Base-by-base conservation (phyloP, 2,329 filamentous ascomycete genomes). In the Aspergillus brasiliensis region DNA sequence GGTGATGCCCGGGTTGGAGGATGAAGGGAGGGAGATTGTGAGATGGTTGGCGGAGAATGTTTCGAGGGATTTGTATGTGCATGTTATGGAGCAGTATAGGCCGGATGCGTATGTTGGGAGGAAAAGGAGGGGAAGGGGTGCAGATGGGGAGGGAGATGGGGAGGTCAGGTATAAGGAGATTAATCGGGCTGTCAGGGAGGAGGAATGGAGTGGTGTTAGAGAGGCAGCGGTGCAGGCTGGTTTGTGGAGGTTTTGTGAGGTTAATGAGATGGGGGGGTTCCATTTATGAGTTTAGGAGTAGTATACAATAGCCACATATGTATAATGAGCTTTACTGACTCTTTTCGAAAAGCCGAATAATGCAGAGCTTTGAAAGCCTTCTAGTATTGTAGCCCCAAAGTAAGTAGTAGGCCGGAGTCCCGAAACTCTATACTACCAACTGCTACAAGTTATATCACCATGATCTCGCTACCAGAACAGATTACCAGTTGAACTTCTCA, bases 41-140 rank as follows among this genome's bases (percentile, higher is more conserved):
- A 82, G 79, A 62, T 95, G 91, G 82, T 79, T 96, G 15, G 91
- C 90, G 0, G 79, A 84, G 27, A 85, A 92, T 55, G 82, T 96
- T 2, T 91, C 89, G 3, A 83, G 80, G 57, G 91, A 95, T 73
- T 82, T 90, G 46, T 94, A 93, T 75, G 84, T 95, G 61, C 89
- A 96, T 71, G 88, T 96, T 65, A 95, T 95, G 91, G 91, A 96
- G 75, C 91, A 96, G 76, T 95, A 95, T 70, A 87, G 87, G 63
- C 91, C 91, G 0, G 85, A 90, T 64, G 91, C 90, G 0, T 87
- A 96, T 73, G 91, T 96, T 0, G 91, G 91, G 3, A 94, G 92
- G 78, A 78, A 81, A 56, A 85, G 78, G 66, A 78, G 80, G 58
- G 68, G 59, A 11, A 71, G 65, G 15, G 56, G 15, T 51, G 58